Evolutionary conservation across 225 moss, liverwort and hornwort genomes (phyloP), one percentile per base, ranked within the genome.

Genomic region (Rhytidiadelphus loreus): DNA sequence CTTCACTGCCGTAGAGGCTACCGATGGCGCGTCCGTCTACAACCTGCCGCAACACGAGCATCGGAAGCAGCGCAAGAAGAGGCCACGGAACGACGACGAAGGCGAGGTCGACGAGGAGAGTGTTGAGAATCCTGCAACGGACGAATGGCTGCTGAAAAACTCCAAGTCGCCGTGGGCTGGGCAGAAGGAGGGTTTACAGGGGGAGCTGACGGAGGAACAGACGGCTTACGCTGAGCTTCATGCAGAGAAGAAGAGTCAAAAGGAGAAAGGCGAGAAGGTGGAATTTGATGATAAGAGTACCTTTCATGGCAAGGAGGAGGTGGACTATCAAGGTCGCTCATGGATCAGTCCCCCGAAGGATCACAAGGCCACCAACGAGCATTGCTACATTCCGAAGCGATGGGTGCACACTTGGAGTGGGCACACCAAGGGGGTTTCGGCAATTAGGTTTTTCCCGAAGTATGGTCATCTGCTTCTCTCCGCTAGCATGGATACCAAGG

Each of bases 371-470:
- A 94, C 92, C 22, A 98, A 98, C 43, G 98, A 98, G 70, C 96
- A 98, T 92, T 98, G 98, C 66, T 98, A 97, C 83, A 98, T 97
- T 84, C 98, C 98, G 33, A 98, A 98, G 87, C 91, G 96, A 58
- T 98, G 95, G 95, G 93, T 98, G 77, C 98, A 98, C 60, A 98
- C 98, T 12, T 97, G 96, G 97, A 98, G 97, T 86, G 98, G 98
- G 15, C 98, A 98, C 73, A 98, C 98, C 4, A 98, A 98, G 84
- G 98, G 98, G 6, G 98, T 98, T 44, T 92, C 96, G 28, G 97
- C 98, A 41, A 97, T 98, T 63, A 93, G 98, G 13, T 98, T 98
- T 71, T 96, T 98, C 63, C 98, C 98, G 0, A 97, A 97, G 81
- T 96, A 93, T 87, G 98, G 98, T 23, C 97, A 98, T 86, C 94